phyloP scores from a whole-genome alignment of 495 filamentous ascomycete genomes.

The Lophium mytilinum region DNA sequence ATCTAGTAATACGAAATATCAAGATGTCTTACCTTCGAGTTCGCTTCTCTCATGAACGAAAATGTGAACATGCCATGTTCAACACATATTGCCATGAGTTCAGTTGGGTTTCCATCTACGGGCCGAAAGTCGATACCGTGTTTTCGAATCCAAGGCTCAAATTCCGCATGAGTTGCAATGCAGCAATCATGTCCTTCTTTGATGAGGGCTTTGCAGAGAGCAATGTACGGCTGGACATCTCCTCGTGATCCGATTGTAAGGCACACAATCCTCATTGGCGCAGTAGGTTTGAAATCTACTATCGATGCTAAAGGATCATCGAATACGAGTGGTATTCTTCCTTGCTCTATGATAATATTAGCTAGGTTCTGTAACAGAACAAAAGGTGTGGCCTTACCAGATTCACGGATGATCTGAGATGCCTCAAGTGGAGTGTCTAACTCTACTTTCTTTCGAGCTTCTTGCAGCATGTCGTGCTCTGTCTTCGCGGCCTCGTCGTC shows the following conservation, averaged over 20 bases:
- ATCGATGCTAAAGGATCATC: conserved; percentile 90
- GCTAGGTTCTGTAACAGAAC: not conserved
- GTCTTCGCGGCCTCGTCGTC: conserved; percentile 70
- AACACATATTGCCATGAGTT: conserved; percentile 92
- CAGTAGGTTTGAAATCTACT: conserved; percentile 83
- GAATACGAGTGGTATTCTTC: conserved; percentile 55
- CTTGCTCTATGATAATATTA: conserved; percentile 2
- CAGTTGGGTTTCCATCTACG: conserved; percentile 84
- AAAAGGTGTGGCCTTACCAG: not conserved
- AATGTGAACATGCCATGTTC: conserved; percentile 97
- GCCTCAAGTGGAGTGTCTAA: conserved; percentile 1
- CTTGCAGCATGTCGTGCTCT: conserved; percentile 74
- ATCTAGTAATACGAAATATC: not conserved
- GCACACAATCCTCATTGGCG: conserved; percentile 81
- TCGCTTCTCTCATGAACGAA: conserved; percentile 80
- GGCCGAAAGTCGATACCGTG: conserved; percentile 89
- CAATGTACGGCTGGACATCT: conserved; percentile 96
- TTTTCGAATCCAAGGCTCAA: conserved; percentile 75
- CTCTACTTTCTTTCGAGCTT: conserved; percentile 50
- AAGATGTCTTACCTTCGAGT: conserved; percentile 45
- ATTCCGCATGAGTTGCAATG: conserved; percentile 90
- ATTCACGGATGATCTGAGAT: conserved; percentile 16
- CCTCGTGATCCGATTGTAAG: conserved; percentile 92
- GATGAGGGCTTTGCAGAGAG: conserved; percentile 82
- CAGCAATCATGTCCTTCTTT: conserved; percentile 78